Conservation (phyloP, 768 basidiomycete genomes). For the Dioszegia hungarica region DNA sequence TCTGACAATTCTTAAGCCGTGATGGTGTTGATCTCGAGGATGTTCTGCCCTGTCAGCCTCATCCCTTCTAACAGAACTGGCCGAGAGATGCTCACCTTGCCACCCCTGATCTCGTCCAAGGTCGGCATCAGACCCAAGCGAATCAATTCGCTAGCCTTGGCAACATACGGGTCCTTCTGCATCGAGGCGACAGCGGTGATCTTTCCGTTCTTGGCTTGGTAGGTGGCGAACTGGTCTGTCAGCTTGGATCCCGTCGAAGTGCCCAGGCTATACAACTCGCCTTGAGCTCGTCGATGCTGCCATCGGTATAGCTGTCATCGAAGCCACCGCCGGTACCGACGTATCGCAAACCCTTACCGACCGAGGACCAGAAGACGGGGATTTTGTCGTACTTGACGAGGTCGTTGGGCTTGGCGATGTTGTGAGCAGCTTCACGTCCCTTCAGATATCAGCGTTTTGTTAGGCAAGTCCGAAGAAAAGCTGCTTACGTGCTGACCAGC, state of each 20-base stretch:
- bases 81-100: slow-evolving; percentile 56
- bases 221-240: slow-evolving; percentile 39
- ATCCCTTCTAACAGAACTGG: background rate
- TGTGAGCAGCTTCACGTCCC: slow-evolving; percentile 75
- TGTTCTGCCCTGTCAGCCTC: slow-evolving; percentile 22
- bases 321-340: slow-evolving; percentile 64
- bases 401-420: slow-evolving; percentile 57
- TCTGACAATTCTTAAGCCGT: background rate
- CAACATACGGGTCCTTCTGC: slow-evolving; percentile 75
- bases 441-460: slow-evolving; percentile 2
- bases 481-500: slow-evolving; percentile 66
- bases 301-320: slow-evolving; percentile 74
- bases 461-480: background rate
- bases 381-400: slow-evolving; percentile 61
- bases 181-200: slow-evolving; percentile 53
- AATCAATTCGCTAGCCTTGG: slow-evolving; percentile 71
- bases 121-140: slow-evolving; percentile 75
- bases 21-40: slow-evolving; percentile 24
- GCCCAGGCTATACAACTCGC: slow-evolving; percentile 49
- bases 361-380: slow-evolving; percentile 83
- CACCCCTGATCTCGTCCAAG: slow-evolving; percentile 64
- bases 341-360: slow-evolving; percentile 77
- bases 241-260: background rate
- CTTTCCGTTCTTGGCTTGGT: slow-evolving; percentile 46
- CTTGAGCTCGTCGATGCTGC: slow-evolving; percentile 69